Percentiles rank a stretch among this genome's conserved stretches.
These are phyloP conservation scores for Cyclocybe cylindracea DNA, from an alignment of 768 basidiomycete genomes.

Conservation along the genomic window DNA sequence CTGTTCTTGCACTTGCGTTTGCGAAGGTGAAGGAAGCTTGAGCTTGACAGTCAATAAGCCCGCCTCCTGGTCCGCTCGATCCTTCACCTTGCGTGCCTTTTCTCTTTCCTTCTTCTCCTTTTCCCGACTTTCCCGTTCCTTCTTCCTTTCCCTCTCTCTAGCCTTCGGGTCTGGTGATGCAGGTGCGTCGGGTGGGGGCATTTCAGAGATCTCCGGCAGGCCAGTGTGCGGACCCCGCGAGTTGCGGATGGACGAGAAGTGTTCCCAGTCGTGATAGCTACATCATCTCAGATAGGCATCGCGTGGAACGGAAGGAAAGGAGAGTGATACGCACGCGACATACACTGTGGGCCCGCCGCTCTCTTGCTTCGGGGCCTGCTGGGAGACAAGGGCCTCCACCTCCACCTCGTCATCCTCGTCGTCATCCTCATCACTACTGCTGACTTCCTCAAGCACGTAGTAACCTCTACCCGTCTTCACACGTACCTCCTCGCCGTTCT, in stretches of 20 bases:
- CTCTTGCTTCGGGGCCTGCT: slow-evolving; percentile 6
- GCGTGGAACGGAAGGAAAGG: background rate
- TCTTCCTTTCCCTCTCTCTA: slow-evolving; percentile 21
- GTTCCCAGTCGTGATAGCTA: slow-evolving; percentile 94
- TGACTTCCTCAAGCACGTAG: slow-evolving; percentile 8
- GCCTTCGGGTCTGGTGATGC: background rate
- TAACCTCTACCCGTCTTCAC: slow-evolving; percentile 25
- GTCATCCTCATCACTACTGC: slow-evolving; percentile 4
- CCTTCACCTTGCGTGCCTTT: slow-evolving; percentile 16
- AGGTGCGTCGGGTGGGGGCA: slow-evolving; percentile 13
- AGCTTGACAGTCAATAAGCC: slow-evolving; percentile 25
- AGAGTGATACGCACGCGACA: slow-evolving; percentile 68
- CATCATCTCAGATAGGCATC: background rate
- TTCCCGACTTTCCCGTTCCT: slow-evolving; percentile 22
- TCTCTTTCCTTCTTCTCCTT: slow-evolving; percentile 22
- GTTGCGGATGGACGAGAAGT: slow-evolving; percentile 92
- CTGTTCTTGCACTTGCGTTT: background rate
- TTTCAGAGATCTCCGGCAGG: slow-evolving; percentile 63
- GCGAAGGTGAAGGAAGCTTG: slow-evolving; percentile 7
- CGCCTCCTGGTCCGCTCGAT: slow-evolving; percentile 7
- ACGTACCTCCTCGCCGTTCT: slow-evolving; percentile 26
- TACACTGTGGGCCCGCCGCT: slow-evolving; percentile 54
- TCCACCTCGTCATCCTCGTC: slow-evolving; percentile 14
- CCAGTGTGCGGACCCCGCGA: slow-evolving; percentile 82
- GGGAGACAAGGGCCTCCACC: slow-evolving; percentile 4